Conservation (phyloP, 2,329 filamentous ascomycete genomes). For the Cryphonectria nitschkei region DNA sequence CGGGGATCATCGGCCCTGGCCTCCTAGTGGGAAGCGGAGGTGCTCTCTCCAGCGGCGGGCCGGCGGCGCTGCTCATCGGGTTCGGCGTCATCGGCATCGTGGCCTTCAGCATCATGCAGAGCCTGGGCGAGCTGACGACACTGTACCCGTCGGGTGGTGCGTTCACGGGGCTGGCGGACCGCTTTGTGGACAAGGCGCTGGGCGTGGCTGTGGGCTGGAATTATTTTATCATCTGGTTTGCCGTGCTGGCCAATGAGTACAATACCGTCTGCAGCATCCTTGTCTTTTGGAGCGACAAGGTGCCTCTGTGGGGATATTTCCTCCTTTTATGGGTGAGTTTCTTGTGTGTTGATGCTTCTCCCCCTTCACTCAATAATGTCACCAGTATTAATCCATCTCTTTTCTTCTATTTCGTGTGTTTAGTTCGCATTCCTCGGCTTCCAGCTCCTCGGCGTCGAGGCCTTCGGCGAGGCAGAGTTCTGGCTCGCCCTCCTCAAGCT, state of each 20-base stretch:
- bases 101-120: constrained; percentile 71
- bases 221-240: constrained; percentile 69
- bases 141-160: constrained; percentile 72
- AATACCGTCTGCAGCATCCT: constrained; percentile 70
- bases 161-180: constrained; percentile 71
- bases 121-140: constrained; percentile 74
- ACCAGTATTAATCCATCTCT: no score
- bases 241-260: constrained; percentile 71
- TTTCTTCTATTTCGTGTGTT: no score
- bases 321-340: constrained; percentile 68
- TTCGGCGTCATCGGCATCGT: constrained; percentile 74
- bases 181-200: constrained; percentile 73
- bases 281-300: constrained; percentile 65
- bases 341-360: neutral
- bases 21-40: constrained; percentile 73
- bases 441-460: constrained; percentile 72
- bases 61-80: constrained; percentile 72
- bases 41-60: constrained; percentile 69
- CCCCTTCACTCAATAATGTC: no score
- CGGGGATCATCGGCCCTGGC: constrained; percentile 69
- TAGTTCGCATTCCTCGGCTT: constrained; percentile 63
- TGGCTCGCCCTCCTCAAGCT: constrained; percentile 78
- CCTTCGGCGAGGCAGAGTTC: constrained; percentile 80
- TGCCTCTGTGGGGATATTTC: constrained; percentile 70
- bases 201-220: constrained; percentile 73